Evolutionary conservation across 2,329 filamentous ascomycete species (phyloP).

Genomic region (Aspergillus felis): DNA sequence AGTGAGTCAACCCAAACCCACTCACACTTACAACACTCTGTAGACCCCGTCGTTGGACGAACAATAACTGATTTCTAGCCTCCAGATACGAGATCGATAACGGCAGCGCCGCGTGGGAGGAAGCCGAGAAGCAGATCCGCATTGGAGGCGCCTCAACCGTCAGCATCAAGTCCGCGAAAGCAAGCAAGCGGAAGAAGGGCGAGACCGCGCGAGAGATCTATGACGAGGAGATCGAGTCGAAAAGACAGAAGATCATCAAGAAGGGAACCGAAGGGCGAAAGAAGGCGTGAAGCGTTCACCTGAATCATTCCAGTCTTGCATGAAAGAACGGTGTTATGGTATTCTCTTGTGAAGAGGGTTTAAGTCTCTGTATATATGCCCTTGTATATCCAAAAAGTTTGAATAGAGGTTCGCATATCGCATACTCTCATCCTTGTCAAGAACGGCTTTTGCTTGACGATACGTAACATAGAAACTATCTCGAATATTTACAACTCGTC

Average conservation of each 20-base stretch:
- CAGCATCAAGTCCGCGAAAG: conserved; percentile 74
- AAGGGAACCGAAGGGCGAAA: conserved; percentile 42
- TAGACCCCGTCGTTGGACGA: conserved; percentile 18
- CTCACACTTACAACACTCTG: neutral
- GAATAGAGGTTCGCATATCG: neutral
- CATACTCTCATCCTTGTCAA: neutral
- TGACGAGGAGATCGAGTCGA: conserved; percentile 41
- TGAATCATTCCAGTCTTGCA: neutral
- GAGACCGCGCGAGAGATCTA: conserved; percentile 50
- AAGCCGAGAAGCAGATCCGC: conserved; percentile 70
- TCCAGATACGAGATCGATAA: conserved; percentile 46
- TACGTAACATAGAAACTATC: neutral
- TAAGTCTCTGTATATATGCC: neutral
- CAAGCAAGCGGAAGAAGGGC: conserved; percentile 67
- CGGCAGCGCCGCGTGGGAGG: conserved; percentile 50
- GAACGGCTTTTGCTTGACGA: neutral
- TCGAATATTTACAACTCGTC: conserved; percentile 38
- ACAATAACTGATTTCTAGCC: conserved; percentile 39
- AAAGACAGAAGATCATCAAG: conserved; percentile 43
- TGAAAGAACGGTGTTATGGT: conserved; percentile 1
- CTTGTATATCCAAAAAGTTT: neutral
- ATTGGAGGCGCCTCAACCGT: conserved; percentile 56
- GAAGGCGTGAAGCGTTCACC: conserved; percentile 10
- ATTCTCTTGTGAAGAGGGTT: neutral
- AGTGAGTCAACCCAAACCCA: conserved; percentile 52